phyloP scores from a whole-genome alignment of 148 eudicot genomes.

The Amaranthus cruentus region DNA sequence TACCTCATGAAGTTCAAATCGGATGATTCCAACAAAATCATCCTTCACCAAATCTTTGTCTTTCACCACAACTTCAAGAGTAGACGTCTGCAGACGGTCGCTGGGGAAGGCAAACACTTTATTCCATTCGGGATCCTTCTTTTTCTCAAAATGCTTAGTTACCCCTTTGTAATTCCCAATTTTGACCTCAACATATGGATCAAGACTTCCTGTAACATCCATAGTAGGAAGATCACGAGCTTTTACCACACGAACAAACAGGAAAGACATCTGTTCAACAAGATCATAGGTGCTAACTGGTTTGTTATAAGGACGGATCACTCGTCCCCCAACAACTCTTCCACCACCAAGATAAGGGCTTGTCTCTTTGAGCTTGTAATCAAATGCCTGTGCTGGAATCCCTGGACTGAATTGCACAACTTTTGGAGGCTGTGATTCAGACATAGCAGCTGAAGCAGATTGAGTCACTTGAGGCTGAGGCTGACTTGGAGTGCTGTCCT shows the following conservation, averaged over 20 bases:
- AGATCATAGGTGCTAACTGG: slow-evolving; percentile 66
- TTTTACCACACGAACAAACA: slow-evolving; percentile 78
- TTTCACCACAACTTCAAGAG: slow-evolving; percentile 53
- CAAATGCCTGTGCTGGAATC: slow-evolving; percentile 35
- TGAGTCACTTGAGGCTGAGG: slow-evolving; percentile 24
- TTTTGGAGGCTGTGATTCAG: slow-evolving; percentile 38
- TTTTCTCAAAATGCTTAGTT: slow-evolving; percentile 57
- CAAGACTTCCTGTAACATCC: slow-evolving; percentile 77
- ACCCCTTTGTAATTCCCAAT: slow-evolving; percentile 82
- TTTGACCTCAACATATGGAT: slow-evolving; percentile 81
- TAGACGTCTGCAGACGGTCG: slow-evolving; percentile 64
- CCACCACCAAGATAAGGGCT: slow-evolving; percentile 89
- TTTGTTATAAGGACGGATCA: slow-evolving; percentile 37
- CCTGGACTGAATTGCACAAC: slow-evolving; percentile 31
- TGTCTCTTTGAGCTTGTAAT: slow-evolving; percentile 68
- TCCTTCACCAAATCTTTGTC: slow-evolving; percentile 82
- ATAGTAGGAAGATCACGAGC: slow-evolving; percentile 68
- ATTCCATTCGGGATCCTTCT: slow-evolving; percentile 72
- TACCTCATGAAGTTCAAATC: slow-evolving; percentile 58
- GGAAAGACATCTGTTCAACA: slow-evolving; percentile 74
- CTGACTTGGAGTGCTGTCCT: slow-evolving; percentile 11
- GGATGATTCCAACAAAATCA: slow-evolving; percentile 62
- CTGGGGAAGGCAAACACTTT: slow-evolving; percentile 72
- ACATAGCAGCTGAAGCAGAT: slow-evolving; percentile 15
- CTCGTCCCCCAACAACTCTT: slow-evolving; percentile 60